Percentiles rank a stretch among this genome's conserved stretches.
Conservation (phyloP, 495 filamentous ascomycete species). For the Glarea lozoyensis region DNA sequence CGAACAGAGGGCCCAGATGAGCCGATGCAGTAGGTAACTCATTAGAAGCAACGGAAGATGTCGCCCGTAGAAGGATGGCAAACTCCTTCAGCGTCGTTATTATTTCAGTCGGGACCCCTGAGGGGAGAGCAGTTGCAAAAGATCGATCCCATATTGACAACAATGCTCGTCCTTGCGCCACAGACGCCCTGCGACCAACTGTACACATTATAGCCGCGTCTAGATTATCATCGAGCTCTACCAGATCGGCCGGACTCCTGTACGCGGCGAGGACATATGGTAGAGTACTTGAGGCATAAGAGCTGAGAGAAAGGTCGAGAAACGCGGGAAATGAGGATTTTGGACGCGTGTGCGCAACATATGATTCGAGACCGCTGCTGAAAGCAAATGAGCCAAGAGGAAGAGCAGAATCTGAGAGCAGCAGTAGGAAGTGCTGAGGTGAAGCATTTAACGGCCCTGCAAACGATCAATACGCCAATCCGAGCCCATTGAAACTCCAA, state of each 20-base stretch:
- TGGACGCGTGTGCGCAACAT: slow-evolving; percentile 64
- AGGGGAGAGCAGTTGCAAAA: slow-evolving; percentile 32
- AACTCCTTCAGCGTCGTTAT: slow-evolving; percentile 25
- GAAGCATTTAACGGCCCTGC: slow-evolving; percentile 15
- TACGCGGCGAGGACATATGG: slow-evolving; percentile 79
- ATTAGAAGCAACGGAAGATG: slow-evolving; percentile 21
- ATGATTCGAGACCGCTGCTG: slow-evolving; percentile 89
- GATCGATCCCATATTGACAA: slow-evolving; percentile 84
- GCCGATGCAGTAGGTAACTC: slow-evolving; percentile 34
- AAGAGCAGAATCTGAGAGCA: slow-evolving; percentile 91
- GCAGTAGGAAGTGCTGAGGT: slow-evolving; percentile 66
- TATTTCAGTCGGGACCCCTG: slow-evolving; percentile 5
- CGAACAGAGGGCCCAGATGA: slow-evolving; percentile 78
- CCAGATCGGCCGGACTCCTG: slow-evolving; percentile 45
- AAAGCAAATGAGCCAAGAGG: slow-evolving; percentile 96
- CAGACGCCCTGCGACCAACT: slow-evolving; percentile 75
- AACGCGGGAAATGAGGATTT: slow-evolving; percentile 60
- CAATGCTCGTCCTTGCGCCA: slow-evolving; percentile 78
- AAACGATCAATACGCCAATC: slow-evolving; percentile 5
- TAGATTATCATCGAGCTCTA: slow-evolving; percentile 68
- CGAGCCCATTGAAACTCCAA: slow-evolving; percentile 2
- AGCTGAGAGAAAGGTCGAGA: slow-evolving; percentile 66
- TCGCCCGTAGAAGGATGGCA: slow-evolving; percentile 23
- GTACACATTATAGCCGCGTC: slow-evolving; percentile 83
- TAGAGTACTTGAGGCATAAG: slow-evolving; percentile 68